Base-by-base conservation (phyloP, 139 green algal species). In the Zygnema cylindricum region DNA sequence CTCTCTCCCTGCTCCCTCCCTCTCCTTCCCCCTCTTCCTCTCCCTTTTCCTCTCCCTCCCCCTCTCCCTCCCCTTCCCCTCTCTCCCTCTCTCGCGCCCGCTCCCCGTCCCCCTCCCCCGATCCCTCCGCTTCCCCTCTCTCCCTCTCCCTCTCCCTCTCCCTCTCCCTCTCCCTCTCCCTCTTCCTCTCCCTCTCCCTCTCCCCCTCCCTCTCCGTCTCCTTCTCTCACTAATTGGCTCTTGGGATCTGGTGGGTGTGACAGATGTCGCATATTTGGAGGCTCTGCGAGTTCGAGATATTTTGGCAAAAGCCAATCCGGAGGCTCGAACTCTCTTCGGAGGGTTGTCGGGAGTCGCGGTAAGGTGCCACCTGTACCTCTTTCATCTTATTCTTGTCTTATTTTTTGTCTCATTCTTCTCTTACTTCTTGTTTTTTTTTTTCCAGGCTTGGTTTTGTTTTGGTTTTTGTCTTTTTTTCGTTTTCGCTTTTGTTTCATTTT, bases 191-290 rank as follows among this genome's bases (percentile, higher is more conserved):
- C 16, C 16, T 63, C 16, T 7, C 49, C 7, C 7, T 63, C 7
- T 7, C 49, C 49, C 16, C 7, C 7, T 25, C 7, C 49, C 7
- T 7, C 49, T 63, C 49, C 7, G 49, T 63, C 16, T 16, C 49
- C 7, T 63, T 16, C 16, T 7, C 49, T 7, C 49, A 63, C 49
- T 7, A 16, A 63, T 85, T 75, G 16, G 82, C n/a, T n/a, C n/a
- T n/a, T n/a, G n/a, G n/a, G n/a, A n/a, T n/a, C n/a, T n/a, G n/a
- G n/a, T n/a, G n/a, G n/a, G n/a, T n/a, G n/a, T n/a, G 16, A 63
- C 42, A 90, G 79, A 35, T 33, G 83, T 35, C 30, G 86, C 77
- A 23, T 90, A 90, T 33, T 32, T 90, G 86, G 86, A 90, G 33
- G 81, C 55, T 0, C 57, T 81, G 41, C n/a, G 57, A 25, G 81